Conservation (phyloP, 1,284 basidiomycete genomes). For the Xanthoconium separans region DNA sequence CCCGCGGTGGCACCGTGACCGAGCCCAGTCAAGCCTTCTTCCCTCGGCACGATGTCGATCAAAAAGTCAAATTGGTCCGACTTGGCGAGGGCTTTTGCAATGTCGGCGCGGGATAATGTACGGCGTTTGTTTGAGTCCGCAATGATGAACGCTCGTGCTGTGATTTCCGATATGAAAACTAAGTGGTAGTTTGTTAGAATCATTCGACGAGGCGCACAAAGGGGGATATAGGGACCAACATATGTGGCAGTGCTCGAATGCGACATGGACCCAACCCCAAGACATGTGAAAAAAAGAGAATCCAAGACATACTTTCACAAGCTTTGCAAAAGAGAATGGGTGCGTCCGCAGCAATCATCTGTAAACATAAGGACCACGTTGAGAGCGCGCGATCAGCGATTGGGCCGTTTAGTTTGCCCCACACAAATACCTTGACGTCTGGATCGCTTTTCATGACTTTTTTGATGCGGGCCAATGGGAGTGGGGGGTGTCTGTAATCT, state of each 20-base stretch:
- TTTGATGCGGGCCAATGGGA: conserved; percentile 92
- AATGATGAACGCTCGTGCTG: conserved; percentile 89
- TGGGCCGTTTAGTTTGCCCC: too few relatives aligned
- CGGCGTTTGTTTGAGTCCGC: conserved; percentile 92
- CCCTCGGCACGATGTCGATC: conserved; percentile 88
- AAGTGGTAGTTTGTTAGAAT: conserved; percentile 5
- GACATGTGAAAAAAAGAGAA: background rate
- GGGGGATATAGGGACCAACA: background rate
- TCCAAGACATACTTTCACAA: conserved; percentile 80
- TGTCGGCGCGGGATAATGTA: conserved; percentile 87
- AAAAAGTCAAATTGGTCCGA: conserved; percentile 93
- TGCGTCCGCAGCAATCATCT: conserved; percentile 97
- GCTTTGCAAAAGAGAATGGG: conserved; percentile 95
- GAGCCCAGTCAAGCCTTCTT: conserved; percentile 47
- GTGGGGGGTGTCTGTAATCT: conserved; percentile 80
- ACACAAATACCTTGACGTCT: conserved; percentile 75
- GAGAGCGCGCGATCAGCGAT: background rate
- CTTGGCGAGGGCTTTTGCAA: conserved; percentile 85
- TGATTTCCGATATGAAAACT: conserved; percentile 96
- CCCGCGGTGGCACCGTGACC: conserved; percentile 11
- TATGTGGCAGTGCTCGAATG: conserved; percentile 3
- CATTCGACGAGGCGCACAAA: background rate
- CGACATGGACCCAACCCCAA: background rate
- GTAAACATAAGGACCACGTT: conserved; percentile 3
- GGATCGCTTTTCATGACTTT: conserved; percentile 99